phyloP scores from a whole-genome alignment of 75 land plant species.

The Pinus albicaulis region DNA sequence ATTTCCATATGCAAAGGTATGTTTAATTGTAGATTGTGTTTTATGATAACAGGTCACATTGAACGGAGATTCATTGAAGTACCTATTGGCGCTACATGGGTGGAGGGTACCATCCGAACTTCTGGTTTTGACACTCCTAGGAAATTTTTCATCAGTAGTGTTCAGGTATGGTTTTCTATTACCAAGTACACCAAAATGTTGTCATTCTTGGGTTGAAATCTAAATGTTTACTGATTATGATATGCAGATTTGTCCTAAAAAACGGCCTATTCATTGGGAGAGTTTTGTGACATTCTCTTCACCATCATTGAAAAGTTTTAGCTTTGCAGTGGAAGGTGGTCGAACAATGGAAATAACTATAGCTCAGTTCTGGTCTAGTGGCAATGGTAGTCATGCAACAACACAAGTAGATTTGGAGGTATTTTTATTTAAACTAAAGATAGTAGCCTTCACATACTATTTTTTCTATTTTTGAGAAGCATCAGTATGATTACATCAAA shows the following conservation, averaged over 20 bases:
- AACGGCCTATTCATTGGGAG: conserved; percentile 83
- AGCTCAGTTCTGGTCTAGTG: conserved; percentile 99
- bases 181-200: not conserved
- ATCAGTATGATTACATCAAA: too few species aligned
- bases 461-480: too few species aligned
- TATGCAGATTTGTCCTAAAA: conserved; percentile 66
- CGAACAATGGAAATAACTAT: conserved; percentile 83
- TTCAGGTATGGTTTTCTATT: conserved; percentile 56
- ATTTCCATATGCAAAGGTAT: too few species aligned
- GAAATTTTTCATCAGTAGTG: conserved; percentile 72
- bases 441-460: too few species aligned
- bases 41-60: conserved; percentile 61
- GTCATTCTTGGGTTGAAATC: not conserved
- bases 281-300: conserved; percentile 67
- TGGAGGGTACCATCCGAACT: conserved; percentile 71
- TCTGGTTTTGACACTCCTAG: conserved; percentile 87
- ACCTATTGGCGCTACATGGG: conserved; percentile 93
- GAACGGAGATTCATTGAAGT: conserved; percentile 87
- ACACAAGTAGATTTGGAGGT: conserved; percentile 89
- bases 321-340: conserved; percentile 74
- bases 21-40: too few species aligned
- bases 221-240: not conserved
- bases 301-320: conserved; percentile 67
- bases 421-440: not conserved
- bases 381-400: conserved; percentile 75